Evolutionary conservation across 805 yeast genomes (phyloP).

Genomic region (Metschnikowia santaceciliae): DNA sequence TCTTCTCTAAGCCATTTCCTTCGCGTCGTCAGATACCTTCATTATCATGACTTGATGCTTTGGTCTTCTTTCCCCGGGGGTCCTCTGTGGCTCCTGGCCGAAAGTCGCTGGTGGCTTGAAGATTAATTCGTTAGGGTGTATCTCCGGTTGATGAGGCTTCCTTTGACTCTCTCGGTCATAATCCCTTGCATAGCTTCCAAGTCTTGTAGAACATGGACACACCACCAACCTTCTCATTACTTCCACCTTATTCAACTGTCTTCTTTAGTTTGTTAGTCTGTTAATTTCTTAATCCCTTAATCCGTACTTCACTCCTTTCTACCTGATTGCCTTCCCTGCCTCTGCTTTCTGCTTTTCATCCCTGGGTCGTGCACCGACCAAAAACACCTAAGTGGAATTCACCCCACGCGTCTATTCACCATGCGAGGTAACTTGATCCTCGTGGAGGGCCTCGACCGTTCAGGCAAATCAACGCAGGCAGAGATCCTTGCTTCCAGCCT

Average conservation of each 20-base stretch:
- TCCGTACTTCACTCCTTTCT: too few species aligned
- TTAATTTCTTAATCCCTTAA: too few species aligned
- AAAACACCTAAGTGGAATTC: too few species aligned
- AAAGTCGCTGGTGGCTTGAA: constrained; percentile 15
- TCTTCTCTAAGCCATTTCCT: constrained; percentile 15
- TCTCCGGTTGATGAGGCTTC: constrained; percentile 48
- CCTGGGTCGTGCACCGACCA: too few species aligned
- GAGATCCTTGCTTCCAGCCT: constrained; percentile 28
- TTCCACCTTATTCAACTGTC: too few species aligned
- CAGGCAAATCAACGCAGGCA: constrained; percentile 89
- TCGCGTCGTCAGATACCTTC: constrained; percentile 15
- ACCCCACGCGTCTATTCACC: neutral
- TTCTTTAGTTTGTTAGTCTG: too few species aligned
- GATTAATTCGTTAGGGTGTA: constrained; percentile 37
- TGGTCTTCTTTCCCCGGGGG: constrained; percentile 16
- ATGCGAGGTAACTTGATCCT: constrained; percentile 71
- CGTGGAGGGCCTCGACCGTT: constrained; percentile 90
- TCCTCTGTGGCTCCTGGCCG: constrained; percentile 14
- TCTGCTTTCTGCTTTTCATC: too few species aligned
- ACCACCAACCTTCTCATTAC: too few species aligned
- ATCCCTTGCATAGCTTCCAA: constrained; percentile 36
- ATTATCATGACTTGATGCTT: constrained; percentile 13
- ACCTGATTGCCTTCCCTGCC: too few species aligned
- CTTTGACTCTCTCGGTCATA: constrained; percentile 49
- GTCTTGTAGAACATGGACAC: too few species aligned